Percentiles rank a stretch among this genome's conserved stretches.
phyloP scores from a whole-genome alignment of 345 rosid genomes.

The Euclidium syriacum region DNA sequence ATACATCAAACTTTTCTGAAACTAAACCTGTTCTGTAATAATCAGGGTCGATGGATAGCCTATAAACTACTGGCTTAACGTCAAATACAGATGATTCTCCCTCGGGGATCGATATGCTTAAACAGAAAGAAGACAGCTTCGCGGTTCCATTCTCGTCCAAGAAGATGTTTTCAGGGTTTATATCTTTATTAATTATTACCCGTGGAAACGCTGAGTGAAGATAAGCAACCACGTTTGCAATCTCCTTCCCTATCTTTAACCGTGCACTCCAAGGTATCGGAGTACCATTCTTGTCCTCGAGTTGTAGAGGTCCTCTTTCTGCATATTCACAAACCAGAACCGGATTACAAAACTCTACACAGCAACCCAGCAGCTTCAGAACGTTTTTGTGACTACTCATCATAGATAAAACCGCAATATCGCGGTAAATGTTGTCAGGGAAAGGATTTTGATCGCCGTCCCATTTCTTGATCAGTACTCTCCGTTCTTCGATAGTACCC shows the following conservation, averaged over 20 bases:
- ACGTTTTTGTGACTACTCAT: conserved; percentile 25
- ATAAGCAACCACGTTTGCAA: not conserved
- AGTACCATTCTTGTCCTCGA: not conserved
- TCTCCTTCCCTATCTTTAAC: not conserved
- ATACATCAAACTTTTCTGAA: conserved; percentile 4
- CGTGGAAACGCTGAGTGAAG: not conserved
- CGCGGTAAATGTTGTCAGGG: conserved; percentile 20
- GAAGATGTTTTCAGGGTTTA: not conserved
- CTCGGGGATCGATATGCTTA: not conserved
- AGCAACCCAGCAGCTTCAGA: not conserved
- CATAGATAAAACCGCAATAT: conserved; percentile 8
- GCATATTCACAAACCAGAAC: not conserved
- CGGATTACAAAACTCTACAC: no score
- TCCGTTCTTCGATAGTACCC: conserved; percentile 12
- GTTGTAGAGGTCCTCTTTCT: not conserved
- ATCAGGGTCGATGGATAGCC: not conserved
- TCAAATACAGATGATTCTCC: not conserved
- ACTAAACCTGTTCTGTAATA: not conserved
- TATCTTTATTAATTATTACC: not conserved
- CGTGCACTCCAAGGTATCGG: not conserved
- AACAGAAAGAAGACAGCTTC: not conserved
- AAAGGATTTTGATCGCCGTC: no score
- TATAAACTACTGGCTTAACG: not conserved
- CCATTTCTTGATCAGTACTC: conserved; percentile 17
- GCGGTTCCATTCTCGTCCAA: not conserved